Evolutionary conservation across 2,329 filamentous ascomycete genomes (phyloP), one percentile per base, ranked within the genome.

Genomic region (Ilyonectria destructans): DNA sequence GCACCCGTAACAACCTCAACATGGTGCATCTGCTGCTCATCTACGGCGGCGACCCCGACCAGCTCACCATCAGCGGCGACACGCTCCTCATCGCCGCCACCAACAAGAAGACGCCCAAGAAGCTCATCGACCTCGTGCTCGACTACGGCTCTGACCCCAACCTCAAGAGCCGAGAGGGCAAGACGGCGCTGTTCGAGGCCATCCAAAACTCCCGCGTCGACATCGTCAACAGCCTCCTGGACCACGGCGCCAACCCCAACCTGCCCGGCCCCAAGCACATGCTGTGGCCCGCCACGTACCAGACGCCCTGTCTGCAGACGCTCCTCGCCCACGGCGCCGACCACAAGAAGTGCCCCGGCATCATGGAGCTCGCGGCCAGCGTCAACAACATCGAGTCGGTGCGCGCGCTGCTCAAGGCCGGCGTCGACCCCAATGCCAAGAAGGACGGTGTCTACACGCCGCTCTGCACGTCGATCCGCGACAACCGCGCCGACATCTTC

Each of bases 401-500:
- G 13, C 83, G 84, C 29, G 83, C 89, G 29, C 83, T 92, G 3
- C 82, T 90, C 56, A 84, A 87, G 29, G 85, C 87, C 1, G 88
- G 88, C 13, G 87, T 91, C n/a, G 85, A 88, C 54, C 88, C 88
- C 48, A 90, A 91, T 69, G 76, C 83, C 10, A 89, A 88, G 71
- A 91, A 91, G 76, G 91, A 92, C 69, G 89, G 89, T 9, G 86
- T 88, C 35, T 93, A 91, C 78, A 92, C 91, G 0, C 90, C 91
- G 0, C 82, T 93, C 0, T 92, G 91, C 80, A 89, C 90, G 0
- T 85, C 90, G 0, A 92, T 93, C 69, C 89, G 91, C 23, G 91
- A 93, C 78, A 88, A 92, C 75, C 85, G 88, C 55, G 77, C 82
- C 23, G 89, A 92, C 15, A 89, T 93, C 43, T 85, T 93, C 57